phyloP scores from a whole-genome alignment of 176 grass and related monocot species.

The Secale cereale region DNA sequence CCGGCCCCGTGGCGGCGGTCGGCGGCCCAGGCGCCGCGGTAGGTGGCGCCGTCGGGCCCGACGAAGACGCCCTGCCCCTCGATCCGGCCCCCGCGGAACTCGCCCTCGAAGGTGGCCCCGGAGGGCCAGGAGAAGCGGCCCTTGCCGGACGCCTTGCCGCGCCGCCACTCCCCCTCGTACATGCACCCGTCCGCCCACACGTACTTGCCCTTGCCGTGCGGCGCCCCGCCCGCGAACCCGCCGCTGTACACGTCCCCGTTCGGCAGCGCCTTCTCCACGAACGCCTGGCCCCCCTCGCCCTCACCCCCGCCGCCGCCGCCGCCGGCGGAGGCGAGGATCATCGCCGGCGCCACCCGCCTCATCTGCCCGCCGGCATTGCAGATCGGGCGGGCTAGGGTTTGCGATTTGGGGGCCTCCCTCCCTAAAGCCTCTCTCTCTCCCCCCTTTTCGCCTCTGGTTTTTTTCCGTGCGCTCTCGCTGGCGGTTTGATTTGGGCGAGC shows the following conservation, averaged over 20 bases:
- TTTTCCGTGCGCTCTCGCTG: not conserved
- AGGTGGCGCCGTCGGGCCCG: slow-evolving; percentile 63
- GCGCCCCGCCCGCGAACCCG: slow-evolving; percentile 45
- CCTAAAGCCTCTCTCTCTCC: slow-evolving; percentile 1
- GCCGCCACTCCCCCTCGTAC: slow-evolving; percentile 88
- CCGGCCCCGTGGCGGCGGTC: slow-evolving; percentile 74
- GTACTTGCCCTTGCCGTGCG: slow-evolving; percentile 90
- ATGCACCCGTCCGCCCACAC: slow-evolving; percentile 84
- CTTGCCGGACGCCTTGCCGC: slow-evolving; percentile 78
- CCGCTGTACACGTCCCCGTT: slow-evolving; percentile 83
- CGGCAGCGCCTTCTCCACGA: slow-evolving; percentile 75
- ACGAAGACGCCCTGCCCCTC: slow-evolving; percentile 81
- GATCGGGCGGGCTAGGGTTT: slow-evolving; percentile 51
- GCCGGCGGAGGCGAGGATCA: slow-evolving; percentile 20
- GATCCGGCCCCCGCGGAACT: slow-evolving; percentile 82
- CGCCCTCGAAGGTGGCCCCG: slow-evolving; percentile 83
- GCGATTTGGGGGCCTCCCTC: slow-evolving; percentile 27
- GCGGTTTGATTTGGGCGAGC: slow-evolving; percentile 40
- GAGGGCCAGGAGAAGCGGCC: slow-evolving; percentile 93
- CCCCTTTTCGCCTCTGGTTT: not conserved
- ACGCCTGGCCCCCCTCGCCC: not conserved
- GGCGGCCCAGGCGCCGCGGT: slow-evolving; percentile 74
- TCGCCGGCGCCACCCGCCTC: slow-evolving; percentile 66
- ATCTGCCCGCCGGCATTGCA: slow-evolving; percentile 42
- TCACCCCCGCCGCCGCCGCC: not conserved